Percentiles rank a stretch among this genome's conserved stretches.
These are phyloP conservation scores for Penicillium canescens DNA, from an alignment of 495 filamentous ascomycete species.

Conservation along the genomic window DNA sequence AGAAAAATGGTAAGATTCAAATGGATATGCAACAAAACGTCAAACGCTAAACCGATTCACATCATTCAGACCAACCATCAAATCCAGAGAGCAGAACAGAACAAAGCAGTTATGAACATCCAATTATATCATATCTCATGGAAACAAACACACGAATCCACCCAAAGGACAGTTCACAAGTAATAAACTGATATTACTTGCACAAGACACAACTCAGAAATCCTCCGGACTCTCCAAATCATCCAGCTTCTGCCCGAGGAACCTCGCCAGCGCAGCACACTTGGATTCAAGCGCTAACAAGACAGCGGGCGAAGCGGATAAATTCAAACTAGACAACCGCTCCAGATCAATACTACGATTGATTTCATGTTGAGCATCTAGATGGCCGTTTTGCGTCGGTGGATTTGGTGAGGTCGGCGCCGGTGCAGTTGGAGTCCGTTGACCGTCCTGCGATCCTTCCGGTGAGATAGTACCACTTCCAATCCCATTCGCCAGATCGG, in stretches of 20 bases:
- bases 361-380: conserved; percentile 42
- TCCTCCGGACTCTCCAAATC: conserved; percentile 49
- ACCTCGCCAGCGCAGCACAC: conserved; percentile 44
- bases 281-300: conserved; percentile 48
- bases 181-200: no score
- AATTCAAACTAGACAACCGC: conserved; percentile 42
- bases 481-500: background rate
- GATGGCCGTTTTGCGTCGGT: conserved; percentile 21
- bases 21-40: no score
- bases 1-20: no score
- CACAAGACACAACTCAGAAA: conserved; percentile 25
- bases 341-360: conserved; percentile 44
- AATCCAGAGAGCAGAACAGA: background rate
- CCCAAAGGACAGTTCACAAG: no score
- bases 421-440: conserved; percentile 7
- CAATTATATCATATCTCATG: background rate
- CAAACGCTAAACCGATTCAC: background rate
- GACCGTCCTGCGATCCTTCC: conserved; percentile 16
- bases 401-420: conserved; percentile 14
- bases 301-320: conserved; percentile 42
- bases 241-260: conserved; percentile 42
- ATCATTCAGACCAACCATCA: background rate
- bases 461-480: conserved; percentile 14
- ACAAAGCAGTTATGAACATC: background rate
- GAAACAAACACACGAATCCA: background rate